These are phyloP conservation scores for Prosopis cineraria DNA, from an alignment of 306 rosid species.

Conservation along the genomic window DNA sequence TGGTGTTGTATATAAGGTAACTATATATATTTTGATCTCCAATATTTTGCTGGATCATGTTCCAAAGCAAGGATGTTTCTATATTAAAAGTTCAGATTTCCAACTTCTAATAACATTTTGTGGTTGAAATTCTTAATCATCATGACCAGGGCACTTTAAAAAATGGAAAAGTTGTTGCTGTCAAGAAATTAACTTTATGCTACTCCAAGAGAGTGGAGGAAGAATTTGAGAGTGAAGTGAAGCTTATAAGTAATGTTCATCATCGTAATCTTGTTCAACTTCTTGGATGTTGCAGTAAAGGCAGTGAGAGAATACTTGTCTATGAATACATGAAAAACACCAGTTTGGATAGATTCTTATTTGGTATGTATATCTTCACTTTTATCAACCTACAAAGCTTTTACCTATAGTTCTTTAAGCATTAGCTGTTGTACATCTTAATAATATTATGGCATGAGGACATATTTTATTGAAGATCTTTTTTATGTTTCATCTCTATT, in stretches of 20 bases:
- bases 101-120: no score
- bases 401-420: background rate
- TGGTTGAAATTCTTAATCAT: background rate
- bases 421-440: background rate
- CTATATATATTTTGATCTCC: background rate
- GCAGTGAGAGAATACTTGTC: background rate
- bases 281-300: background rate
- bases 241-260: background rate
- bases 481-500: background rate
- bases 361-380: background rate
- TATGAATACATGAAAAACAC: background rate
- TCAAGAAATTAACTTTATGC: background rate
- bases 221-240: background rate
- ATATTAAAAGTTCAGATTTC: no score
- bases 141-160: background rate
- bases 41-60: background rate
- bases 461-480: background rate
- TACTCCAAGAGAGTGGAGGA: background rate
- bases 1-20: background rate
- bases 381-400: background rate
- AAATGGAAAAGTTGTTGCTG: background rate
- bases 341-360: background rate
- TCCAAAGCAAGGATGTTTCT: background rate
- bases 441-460: no score
- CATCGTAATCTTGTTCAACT: background rate